These are phyloP conservation scores for Draba incana DNA, from an alignment of 345 rosid genomes.

Conservation along the genomic window DNA sequence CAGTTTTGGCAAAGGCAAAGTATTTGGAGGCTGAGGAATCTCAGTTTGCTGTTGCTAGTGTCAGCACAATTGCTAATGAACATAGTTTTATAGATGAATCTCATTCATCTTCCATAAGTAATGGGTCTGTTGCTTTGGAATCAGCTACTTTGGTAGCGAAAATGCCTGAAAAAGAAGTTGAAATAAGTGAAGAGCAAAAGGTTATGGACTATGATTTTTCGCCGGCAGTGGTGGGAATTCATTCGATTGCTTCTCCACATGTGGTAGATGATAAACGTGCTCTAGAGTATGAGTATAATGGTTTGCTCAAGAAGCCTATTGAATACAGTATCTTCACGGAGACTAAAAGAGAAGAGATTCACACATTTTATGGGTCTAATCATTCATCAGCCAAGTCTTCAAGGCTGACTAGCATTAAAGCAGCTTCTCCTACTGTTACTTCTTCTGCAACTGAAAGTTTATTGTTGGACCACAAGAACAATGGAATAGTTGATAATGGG, in stretches of 20 bases:
- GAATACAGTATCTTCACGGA: conserved; percentile 42
- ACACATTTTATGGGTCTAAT: conserved; percentile 56
- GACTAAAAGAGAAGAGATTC: conserved; percentile 62
- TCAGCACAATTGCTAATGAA: conserved; percentile 42
- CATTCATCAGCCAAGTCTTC: conserved; percentile 44
- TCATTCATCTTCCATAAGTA: conserved; percentile 23
- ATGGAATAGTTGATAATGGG: conserved; percentile 39
- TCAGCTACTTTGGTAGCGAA: conserved; percentile 45
- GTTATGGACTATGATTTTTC: too few relatives aligned
- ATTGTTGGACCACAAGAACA: conserved; percentile 49
- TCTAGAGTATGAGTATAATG: conserved; percentile 29
- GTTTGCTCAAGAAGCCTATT: conserved; percentile 34
- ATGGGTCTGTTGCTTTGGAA: conserved; percentile 46
- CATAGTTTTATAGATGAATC: conserved; percentile 33
- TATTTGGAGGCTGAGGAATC: conserved; percentile 37
- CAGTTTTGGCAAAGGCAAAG: conserved; percentile 27
- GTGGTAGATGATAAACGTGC: conserved; percentile 37
- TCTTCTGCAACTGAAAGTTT: conserved; percentile 46
- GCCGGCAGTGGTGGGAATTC: conserved; percentile 30
- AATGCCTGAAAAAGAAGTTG: conserved; percentile 39
- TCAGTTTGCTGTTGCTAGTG: conserved; percentile 35
- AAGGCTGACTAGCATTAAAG: conserved; percentile 43
- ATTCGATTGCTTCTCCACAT: conserved; percentile 42
- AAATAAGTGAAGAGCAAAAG: conserved; percentile 35
- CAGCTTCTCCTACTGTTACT: conserved; percentile 49